These are phyloP conservation scores for Trichosporon inkin DNA, from an alignment of 1,284 basidiomycete species.

Conservation along the genomic window DNA sequence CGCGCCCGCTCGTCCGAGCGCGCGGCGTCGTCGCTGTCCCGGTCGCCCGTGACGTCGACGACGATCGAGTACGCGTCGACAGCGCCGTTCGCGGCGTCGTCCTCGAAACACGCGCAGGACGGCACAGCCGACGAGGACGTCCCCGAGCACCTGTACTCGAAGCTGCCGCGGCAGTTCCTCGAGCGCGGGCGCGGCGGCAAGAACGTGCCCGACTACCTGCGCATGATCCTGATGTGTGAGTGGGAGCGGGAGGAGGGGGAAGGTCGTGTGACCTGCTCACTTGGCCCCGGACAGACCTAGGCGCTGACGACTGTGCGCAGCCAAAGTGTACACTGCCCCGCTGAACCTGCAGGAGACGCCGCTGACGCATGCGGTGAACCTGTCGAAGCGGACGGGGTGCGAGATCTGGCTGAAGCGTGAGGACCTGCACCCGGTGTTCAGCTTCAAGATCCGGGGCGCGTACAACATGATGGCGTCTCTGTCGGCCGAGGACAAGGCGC, in stretches of 20 bases:
- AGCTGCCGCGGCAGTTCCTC: slow-evolving; percentile 46
- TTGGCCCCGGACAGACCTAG: no score
- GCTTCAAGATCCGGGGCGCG: slow-evolving; percentile 96
- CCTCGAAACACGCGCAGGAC: slow-evolving; percentile 33
- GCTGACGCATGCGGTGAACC: slow-evolving; percentile 75
- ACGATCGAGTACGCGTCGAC: slow-evolving; percentile 50
- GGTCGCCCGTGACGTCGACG: slow-evolving; percentile 10
- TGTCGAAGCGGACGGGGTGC: slow-evolving; percentile 83
- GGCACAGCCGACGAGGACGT: slow-evolving; percentile 37
- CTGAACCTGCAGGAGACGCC: slow-evolving; percentile 84
- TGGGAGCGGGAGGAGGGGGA: slow-evolving; percentile 5
- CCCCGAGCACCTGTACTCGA: slow-evolving; percentile 48
- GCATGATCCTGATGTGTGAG: slow-evolving; percentile 74
- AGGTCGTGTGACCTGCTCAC: neutral
- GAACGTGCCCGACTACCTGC: slow-evolving; percentile 80
- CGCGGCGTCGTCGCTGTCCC: neutral
- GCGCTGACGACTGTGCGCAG: no score
- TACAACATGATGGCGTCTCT: slow-evolving; percentile 98
- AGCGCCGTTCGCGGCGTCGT: slow-evolving; percentile 40
- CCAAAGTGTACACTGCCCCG: slow-evolving; percentile 79
- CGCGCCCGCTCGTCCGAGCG: neutral
- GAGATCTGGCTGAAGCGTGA: slow-evolving; percentile 93
- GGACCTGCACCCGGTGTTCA: slow-evolving; percentile 97
- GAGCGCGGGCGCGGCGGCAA: slow-evolving; percentile 29
- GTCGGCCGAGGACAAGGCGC: slow-evolving; percentile 83